Base-by-base conservation (phyloP, 192 early-diverging fungal species). In the Geranomyces michiganensis region DNA sequence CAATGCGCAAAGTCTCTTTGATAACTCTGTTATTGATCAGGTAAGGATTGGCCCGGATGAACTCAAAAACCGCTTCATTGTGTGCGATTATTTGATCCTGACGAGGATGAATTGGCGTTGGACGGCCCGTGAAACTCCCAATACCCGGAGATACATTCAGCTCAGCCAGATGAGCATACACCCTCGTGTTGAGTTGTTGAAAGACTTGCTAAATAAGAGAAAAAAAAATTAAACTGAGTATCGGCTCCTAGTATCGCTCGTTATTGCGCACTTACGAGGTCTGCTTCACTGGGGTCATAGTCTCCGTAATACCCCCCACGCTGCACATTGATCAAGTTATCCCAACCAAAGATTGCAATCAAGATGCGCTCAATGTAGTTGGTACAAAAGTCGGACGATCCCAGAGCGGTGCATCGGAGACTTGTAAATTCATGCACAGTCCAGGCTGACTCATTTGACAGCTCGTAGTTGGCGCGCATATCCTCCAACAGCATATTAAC, bases 311-410 rank as follows among this genome's bases (percentile, higher is more conserved):
- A 66, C 6, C 71, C 71, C 2, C 71, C 71, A 15, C 64, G 49
- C 29, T 65, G 63, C 7, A 66, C 63, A 45, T 73, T 73, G 51
- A 73, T 56, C 3, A 73, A 29, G 22, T 6, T 31, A 15, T 66
- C 53, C 41, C 56, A 66, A 14, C 71, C 71, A 17, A 73, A 56
- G 19, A 73, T 10, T 4, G 31, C 14, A 22, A 73, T 73, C 31
- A 73, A 41, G 0, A 73, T 22, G 4, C 65, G 19, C 31, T 67
- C 65, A 13, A 36, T 32, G 31, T 26, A 53, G 26, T 53, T 48
- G 31, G 12, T n/a, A 4, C 31, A 9, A 15, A 67, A 19, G 30
- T 29, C 15, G 2, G 14, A 14, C 14, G 8, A 8, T 6, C 27
- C 46, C 27, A 48, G 13, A 17, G 64, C 27, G 6, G 64, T 8